Percentiles rank a stretch among this genome's conserved stretches.
phyloP scores from a whole-genome alignment of 2,329 filamentous ascomycete genomes.

The Colletotrichum melonis region DNA sequence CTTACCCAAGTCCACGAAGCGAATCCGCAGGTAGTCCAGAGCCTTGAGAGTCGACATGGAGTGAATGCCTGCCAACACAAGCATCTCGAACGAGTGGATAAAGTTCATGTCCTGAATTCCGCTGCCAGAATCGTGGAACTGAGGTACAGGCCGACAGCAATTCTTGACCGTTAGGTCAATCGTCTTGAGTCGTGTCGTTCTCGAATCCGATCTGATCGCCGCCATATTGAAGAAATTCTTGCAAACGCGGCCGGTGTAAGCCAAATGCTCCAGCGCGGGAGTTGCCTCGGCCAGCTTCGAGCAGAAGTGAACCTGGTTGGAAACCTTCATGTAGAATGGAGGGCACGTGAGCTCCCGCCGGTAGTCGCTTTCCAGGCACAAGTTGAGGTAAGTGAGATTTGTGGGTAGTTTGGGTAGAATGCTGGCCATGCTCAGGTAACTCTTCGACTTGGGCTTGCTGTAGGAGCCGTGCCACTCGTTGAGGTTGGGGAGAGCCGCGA shows the following conservation, averaged over 20 bases:
- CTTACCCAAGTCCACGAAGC: constrained; percentile 78
- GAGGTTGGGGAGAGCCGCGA: constrained; percentile 73
- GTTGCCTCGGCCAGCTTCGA: constrained; percentile 65
- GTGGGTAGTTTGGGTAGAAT: constrained; percentile 69
- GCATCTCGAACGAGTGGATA: constrained; percentile 76
- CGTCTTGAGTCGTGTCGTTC: constrained; percentile 67
- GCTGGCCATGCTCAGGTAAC: constrained; percentile 75
- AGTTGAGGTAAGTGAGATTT: constrained; percentile 71
- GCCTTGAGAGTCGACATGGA: constrained; percentile 68
- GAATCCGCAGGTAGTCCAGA: constrained; percentile 75
- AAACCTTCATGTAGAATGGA: constrained; percentile 70
- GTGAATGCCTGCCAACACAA: constrained; percentile 73
- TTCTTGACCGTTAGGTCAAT: constrained; percentile 81
- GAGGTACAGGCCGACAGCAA: constrained; percentile 69
- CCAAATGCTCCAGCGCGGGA: constrained; percentile 73
- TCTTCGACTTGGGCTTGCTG: constrained; percentile 80
- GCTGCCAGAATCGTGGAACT: constrained; percentile 72
- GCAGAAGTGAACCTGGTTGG: constrained; percentile 73
- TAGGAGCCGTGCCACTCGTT: constrained; percentile 71
- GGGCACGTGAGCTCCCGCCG: constrained; percentile 71
- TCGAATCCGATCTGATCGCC: constrained; percentile 59
- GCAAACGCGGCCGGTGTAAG: constrained; percentile 79
- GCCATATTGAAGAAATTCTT: constrained; percentile 74
- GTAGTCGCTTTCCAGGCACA: constrained; percentile 80
- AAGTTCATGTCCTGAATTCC: constrained; percentile 80